Conservation (phyloP, 2,329 filamentous ascomycete genomes). For the Colletotrichum sp. region DNA sequence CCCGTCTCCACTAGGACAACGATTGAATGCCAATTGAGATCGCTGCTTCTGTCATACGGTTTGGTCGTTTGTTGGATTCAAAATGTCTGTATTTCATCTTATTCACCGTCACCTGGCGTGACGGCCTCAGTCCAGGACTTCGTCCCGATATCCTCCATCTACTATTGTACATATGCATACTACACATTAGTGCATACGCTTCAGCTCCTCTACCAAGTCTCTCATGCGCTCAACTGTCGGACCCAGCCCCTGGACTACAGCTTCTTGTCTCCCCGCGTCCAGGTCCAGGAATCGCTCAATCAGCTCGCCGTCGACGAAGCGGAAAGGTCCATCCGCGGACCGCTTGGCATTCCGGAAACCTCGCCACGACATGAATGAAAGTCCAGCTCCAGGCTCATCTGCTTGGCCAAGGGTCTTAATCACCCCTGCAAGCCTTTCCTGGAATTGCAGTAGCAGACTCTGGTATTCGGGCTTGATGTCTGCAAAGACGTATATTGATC, state of each 20-base stretch:
- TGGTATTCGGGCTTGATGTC: constrained; percentile 75
- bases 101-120: not conserved
- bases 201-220: constrained; percentile 66
- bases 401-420: constrained; percentile 76
- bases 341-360: constrained; percentile 77
- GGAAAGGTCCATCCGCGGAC: constrained; percentile 75
- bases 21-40: not conserved
- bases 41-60: not conserved
- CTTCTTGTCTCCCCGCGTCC: constrained; percentile 60
- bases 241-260: constrained; percentile 60
- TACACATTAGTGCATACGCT: constrained; percentile 60
- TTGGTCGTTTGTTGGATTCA: not conserved
- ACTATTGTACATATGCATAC: not conserved
- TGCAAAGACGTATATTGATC: constrained; percentile 88
- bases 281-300: constrained; percentile 84
- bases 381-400: constrained; percentile 34
- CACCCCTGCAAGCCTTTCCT: constrained; percentile 70
- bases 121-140: not conserved
- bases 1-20: not conserved
- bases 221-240: constrained; percentile 68
- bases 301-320: constrained; percentile 93
- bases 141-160: not conserved
- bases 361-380: constrained; percentile 75
- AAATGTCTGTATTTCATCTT: not conserved
- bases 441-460: constrained; percentile 83